Evolutionary conservation across 768 basidiomycete genomes (phyloP).

Genomic region (Pleurotus tuoliensis): DNA sequence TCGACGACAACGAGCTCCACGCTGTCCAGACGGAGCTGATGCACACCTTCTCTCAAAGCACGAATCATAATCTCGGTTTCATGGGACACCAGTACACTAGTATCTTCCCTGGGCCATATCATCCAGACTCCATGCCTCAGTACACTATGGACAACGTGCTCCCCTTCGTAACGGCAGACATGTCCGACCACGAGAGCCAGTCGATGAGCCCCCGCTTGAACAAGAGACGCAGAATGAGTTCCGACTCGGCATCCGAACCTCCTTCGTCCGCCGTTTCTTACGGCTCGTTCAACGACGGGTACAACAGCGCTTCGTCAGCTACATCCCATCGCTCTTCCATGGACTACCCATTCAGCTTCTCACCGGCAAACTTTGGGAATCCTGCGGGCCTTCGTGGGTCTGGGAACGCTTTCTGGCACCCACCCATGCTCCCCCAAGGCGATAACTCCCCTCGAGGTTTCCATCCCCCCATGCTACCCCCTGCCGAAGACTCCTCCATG

Average conservation of each 20-base stretch:
- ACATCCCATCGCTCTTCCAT: conserved; percentile 49
- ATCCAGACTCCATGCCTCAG: conserved; percentile 66
- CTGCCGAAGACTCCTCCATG: conserved; percentile 60
- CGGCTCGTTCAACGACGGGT: conserved; percentile 58
- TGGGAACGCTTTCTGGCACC: conserved; percentile 73
- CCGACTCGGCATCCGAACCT: conserved; percentile 46
- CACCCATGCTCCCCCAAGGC: conserved; percentile 60
- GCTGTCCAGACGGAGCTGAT: conserved; percentile 49
- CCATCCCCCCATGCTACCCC: conserved; percentile 69
- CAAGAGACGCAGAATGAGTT: conserved; percentile 75
- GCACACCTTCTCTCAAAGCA: conserved; percentile 36
- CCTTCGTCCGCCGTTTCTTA: conserved; percentile 64
- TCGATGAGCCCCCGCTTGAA: conserved; percentile 42
- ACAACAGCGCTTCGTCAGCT: conserved; percentile 53
- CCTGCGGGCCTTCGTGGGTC: conserved; percentile 43
- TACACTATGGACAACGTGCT: conserved; percentile 49
- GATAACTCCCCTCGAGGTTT: conserved; percentile 53
- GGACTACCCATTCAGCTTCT: conserved; percentile 62
- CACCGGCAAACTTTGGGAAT: conserved; percentile 41
- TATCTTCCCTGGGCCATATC: conserved; percentile 66
- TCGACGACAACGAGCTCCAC: conserved; percentile 39
- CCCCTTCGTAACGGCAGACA: conserved; percentile 47
- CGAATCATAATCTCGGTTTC: conserved; percentile 20
- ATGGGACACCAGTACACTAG: conserved; percentile 33
- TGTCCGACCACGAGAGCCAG: conserved; percentile 26